Evolutionary conservation across 306 rosid genomes (phyloP), one percentile per base, ranked within the genome.

Genomic region (Senna tora): DNA sequence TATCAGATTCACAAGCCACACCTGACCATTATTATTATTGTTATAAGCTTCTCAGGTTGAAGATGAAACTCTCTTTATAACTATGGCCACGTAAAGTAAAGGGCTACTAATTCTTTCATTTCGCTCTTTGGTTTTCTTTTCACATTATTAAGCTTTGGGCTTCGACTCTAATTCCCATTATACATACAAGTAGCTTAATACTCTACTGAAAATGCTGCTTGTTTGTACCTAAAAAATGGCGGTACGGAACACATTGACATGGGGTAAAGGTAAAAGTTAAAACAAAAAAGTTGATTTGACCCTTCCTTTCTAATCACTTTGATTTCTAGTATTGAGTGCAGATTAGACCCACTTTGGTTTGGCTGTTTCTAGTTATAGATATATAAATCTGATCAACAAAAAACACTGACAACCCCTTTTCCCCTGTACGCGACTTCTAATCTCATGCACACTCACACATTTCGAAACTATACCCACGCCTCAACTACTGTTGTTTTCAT

Each of bases 241-340:
- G 43, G 47, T 47, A 68, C 56, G 60, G 67, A 57, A 43, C 39
- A 67, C 39, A 69, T 77, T 43, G 60, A 67, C 39, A 69, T 77
- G 53, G 60, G 33, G 11, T 5, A 7, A 2, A 1, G 10, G 1
- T 4, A 7, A 39, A 4, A 7, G 6, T 4, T 5, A 39, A 5
- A 8, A 39, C 2, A 25, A 74, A 59, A 75, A 84, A 74, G 58
- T 49, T 59, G 86, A 81, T 78, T 52, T 55, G 90, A 86, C 87
- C 73, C 76, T 28, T 75, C 73, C 58, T 81, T 67, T 65, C 68
- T 3, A 77, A 57, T 30, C 55, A 58, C 58, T 47, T 59, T 53
- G 22, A 57, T 17, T 69, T 75, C 62, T 83, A 46, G 84, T 75
- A 78, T 85, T 79, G 68, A 80, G 85, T 73, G 83, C 39, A 19